Evolutionary conservation across 1,284 basidiomycete genomes (phyloP).

Genomic region (Leccinum angustisporum): DNA sequence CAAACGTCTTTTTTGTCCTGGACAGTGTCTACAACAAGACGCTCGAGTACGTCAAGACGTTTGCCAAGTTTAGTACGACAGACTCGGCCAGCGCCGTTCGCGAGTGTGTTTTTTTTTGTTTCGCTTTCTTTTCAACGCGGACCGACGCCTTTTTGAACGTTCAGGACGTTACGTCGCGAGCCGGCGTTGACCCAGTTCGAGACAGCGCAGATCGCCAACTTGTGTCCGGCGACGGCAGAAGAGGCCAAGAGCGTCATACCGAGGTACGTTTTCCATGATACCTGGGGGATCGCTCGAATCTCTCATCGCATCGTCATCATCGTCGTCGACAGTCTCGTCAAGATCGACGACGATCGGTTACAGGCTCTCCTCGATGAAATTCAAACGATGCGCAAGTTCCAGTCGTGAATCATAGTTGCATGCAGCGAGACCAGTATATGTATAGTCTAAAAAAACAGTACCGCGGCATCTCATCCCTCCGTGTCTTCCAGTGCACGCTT

Average conservation of each 20-base stretch:
- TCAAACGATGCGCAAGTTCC: slow-evolving; percentile 87
- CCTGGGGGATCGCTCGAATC: neutral
- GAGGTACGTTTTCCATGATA: slow-evolving; percentile 51
- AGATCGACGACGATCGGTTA: slow-evolving; percentile 83
- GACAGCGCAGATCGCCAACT: slow-evolving; percentile 88
- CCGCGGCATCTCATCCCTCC: slow-evolving; percentile 45
- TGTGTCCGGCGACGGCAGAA: slow-evolving; percentile 85
- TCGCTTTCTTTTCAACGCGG: neutral
- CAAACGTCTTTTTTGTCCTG: too few relatives aligned
- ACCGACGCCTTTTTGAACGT: neutral
- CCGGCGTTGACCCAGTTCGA: slow-evolving; percentile 85
- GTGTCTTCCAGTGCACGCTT: slow-evolving; percentile 63
- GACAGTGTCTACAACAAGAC: slow-evolving; percentile 89
- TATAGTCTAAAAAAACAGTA: slow-evolving; percentile 4
- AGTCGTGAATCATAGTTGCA: slow-evolving; percentile 45
- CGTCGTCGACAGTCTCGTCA: slow-evolving; percentile 54
- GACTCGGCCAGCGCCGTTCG: slow-evolving; percentile 86
- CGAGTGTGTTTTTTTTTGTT: slow-evolving; percentile 52
- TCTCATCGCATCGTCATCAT: neutral
- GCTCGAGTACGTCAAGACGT: slow-evolving; percentile 87
- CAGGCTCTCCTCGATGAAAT: slow-evolving; percentile 84
- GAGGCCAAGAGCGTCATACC: slow-evolving; percentile 91
- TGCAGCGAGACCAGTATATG: too few relatives aligned
- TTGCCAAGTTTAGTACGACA: slow-evolving; percentile 85
- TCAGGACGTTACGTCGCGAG: slow-evolving; percentile 71